Percentiles rank a stretch among this genome's conserved stretches.
These are phyloP conservation scores for Diatrype stigma DNA, from an alignment of 2,329 filamentous ascomycete species.

Conservation along the genomic window DNA sequence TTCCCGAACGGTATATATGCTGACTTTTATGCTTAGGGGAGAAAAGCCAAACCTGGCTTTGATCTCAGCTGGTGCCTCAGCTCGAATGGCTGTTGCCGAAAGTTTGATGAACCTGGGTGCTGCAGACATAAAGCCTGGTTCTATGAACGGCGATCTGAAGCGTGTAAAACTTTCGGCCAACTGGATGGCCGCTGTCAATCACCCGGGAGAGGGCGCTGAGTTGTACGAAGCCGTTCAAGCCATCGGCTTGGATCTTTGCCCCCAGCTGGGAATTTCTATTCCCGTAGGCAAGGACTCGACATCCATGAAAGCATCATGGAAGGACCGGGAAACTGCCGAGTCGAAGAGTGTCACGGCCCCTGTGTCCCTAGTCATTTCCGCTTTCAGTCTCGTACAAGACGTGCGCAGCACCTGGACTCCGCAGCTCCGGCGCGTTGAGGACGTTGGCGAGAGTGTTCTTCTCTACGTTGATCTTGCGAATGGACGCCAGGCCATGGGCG, in stretches of 20 bases:
- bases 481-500: constrained; percentile 78
- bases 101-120: constrained; percentile 90
- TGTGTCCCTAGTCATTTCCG: constrained; percentile 84
- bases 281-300: constrained; percentile 98
- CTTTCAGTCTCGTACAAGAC: constrained; percentile 80
- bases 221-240: constrained; percentile 92
- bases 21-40: constrained; percentile 4
- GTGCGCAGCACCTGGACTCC: constrained; percentile 91
- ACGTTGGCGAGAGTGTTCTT: constrained; percentile 83
- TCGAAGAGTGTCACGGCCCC: constrained; percentile 87
- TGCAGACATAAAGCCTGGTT: constrained; percentile 42
- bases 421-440: constrained; percentile 73
- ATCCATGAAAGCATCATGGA: constrained; percentile 98
- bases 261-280: constrained; percentile 84
- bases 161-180: constrained; percentile 90
- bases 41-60: constrained; percentile 60
- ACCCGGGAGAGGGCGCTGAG: constrained; percentile 86
- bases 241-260: constrained; percentile 89
- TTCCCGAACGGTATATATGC: background rate
- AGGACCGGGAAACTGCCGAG: constrained; percentile 60
- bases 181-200: constrained; percentile 97
- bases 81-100: constrained; percentile 94
- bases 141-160: constrained; percentile 60
- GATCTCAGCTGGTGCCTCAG: constrained; percentile 84
- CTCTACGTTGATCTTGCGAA: constrained; percentile 87